Evolutionary conservation across 1,139 yeast genomes (phyloP).

Genomic region (Lodderomyces elongisporus): DNA sequence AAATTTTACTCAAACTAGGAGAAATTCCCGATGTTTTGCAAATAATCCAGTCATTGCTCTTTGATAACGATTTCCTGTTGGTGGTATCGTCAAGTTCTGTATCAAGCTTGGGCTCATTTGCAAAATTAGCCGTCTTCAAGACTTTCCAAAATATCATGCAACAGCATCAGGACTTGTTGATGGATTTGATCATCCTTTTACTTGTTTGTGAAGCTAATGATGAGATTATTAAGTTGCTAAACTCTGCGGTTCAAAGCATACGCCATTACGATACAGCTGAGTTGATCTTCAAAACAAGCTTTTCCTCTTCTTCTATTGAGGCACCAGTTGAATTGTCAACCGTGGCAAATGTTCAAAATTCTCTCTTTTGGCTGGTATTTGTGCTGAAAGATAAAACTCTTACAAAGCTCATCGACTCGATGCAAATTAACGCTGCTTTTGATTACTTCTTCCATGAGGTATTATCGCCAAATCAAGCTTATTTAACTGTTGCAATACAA

Average conservation of each 20-base stretch:
- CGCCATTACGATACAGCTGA: slow-evolving; percentile 20
- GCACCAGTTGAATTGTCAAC: slow-evolving; percentile 11
- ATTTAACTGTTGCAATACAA: slow-evolving; percentile 26
- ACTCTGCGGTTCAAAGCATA: slow-evolving; percentile 22
- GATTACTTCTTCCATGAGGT: slow-evolving; percentile 19
- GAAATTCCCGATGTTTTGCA: slow-evolving; percentile 23
- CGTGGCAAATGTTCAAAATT: slow-evolving; percentile 18
- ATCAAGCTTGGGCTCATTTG: slow-evolving; percentile 15
- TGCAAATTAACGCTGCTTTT: slow-evolving; percentile 22
- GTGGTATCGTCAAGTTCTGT: slow-evolving; percentile 3
- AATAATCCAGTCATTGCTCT: slow-evolving; percentile 22
- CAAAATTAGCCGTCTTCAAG: slow-evolving; percentile 20
- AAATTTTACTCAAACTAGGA: slow-evolving; percentile 20
- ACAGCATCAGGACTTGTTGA: slow-evolving; percentile 22
- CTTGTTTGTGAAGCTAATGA: slow-evolving; percentile 30
- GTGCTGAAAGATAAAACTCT: slow-evolving; percentile 17
- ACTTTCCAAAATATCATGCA: slow-evolving; percentile 25
- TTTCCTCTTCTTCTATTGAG: slow-evolving; percentile 11
- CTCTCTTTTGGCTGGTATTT: slow-evolving; percentile 26
- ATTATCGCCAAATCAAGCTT: slow-evolving; percentile 16
- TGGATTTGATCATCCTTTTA: slow-evolving; percentile 24
- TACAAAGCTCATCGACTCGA: slow-evolving; percentile 17
- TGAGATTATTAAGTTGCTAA: slow-evolving; percentile 23
- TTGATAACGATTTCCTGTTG: slow-evolving; percentile 11
- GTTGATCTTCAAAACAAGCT: slow-evolving; percentile 26